phyloP scores from a whole-genome alignment of 441 rosid species.

The Hura crepitans region DNA sequence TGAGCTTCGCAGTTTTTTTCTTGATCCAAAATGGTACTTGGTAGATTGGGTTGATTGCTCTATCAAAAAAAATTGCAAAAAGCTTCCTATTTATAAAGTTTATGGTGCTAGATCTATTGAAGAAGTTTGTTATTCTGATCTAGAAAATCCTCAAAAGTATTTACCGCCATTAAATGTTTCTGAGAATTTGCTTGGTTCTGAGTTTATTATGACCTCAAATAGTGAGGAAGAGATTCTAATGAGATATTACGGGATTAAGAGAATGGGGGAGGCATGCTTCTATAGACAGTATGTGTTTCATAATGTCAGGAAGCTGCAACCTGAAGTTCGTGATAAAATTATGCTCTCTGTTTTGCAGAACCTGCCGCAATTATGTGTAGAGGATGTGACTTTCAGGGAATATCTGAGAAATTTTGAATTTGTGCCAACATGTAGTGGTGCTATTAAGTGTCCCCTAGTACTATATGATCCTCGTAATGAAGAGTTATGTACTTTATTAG shows the following conservation, averaged over 20 bases:
- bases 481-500: slow-evolving; percentile 81
- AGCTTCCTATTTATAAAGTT: slow-evolving; percentile 73
- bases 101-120: slow-evolving; percentile 47
- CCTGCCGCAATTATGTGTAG: slow-evolving; percentile 81
- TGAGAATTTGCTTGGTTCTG: slow-evolving; percentile 57
- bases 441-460: slow-evolving; percentile 59
- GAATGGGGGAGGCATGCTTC: slow-evolving; percentile 80
- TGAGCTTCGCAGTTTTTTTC: slow-evolving; percentile 72
- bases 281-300: slow-evolving; percentile 70
- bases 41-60: slow-evolving; percentile 49
- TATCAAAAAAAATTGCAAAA: slow-evolving; percentile 60
- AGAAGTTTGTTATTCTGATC: slow-evolving; percentile 59
- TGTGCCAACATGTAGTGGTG: slow-evolving; percentile 70
- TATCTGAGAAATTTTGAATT: slow-evolving; percentile 75
- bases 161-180: slow-evolving; percentile 78
- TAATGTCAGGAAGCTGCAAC: slow-evolving; percentile 56
- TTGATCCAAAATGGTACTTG: slow-evolving; percentile 83
- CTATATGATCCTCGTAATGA: slow-evolving; percentile 92
- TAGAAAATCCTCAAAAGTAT: slow-evolving; percentile 71
- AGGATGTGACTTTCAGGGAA: slow-evolving; percentile 69
- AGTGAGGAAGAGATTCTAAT: slow-evolving; percentile 68
- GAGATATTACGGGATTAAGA: slow-evolving; percentile 68
- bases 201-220: slow-evolving; percentile 54
- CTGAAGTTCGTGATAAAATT: slow-evolving; percentile 70
- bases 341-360: slow-evolving; percentile 80